Base-by-base conservation (phyloP, 176 grass and related monocot genomes). In the Phoenix dactylifera region DNA sequence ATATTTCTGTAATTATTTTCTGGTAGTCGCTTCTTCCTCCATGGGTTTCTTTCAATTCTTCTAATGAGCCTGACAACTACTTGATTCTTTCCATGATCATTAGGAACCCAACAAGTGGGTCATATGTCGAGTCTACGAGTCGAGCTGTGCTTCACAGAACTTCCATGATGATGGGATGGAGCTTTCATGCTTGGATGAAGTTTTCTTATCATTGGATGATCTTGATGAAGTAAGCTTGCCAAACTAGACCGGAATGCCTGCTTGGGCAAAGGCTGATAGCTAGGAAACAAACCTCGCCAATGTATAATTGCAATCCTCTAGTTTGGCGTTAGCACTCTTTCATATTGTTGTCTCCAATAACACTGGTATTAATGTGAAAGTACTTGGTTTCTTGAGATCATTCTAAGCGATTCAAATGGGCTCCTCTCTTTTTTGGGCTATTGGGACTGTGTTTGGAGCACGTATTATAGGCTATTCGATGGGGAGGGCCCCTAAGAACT, bases 131-230 rank as follows among this genome's bases (percentile, higher is more conserved):
- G 87, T 98, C 68, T 80, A 75, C 0, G 78, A 92, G 24, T 91
- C 93, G 3, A 76, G 28, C 26, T 66, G 67, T 5, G 70, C 71
- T 44, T 80, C 84, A 0, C 81, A 82, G 51, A 77, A 55, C 78
- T 80, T 78, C 65, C 70, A 72, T 2, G 87, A 88, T 26, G 92
- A 97, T 25, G 83, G 70, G 25, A 72, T 44, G 19, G 92, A 97
- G 73, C 81, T 91, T 57, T 97, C 92, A 29, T 97, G 87, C 73
- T 77, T 97, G 69, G 92, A 97, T 66, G 92, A 97, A 71, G 84
- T 97, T 75, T 97, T 97, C 58, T 74, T 97, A 73, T 97, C 92
- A 48, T 81, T 97, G 26, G 92, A 97, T 24, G 92, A 97, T 70
- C 80, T 88, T 52, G 92, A 97, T 60, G 92, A 97, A 77, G 84